Conservation (phyloP, 305 asterid species). For the Stenogyne calaminthoides region DNA sequence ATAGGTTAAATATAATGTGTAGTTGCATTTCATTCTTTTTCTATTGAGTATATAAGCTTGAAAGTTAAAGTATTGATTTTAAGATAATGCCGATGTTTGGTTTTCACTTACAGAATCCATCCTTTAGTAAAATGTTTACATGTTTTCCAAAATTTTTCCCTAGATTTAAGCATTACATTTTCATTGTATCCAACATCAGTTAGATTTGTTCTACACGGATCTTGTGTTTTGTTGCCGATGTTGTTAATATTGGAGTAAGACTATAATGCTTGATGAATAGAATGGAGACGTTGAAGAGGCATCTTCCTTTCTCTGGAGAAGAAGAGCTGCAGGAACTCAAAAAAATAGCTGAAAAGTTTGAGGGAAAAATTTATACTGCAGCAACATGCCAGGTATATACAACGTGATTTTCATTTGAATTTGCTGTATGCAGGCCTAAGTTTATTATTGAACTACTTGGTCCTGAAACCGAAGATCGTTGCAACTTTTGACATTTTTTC, state of each 20-base stretch:
- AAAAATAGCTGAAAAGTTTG: slow-evolving; percentile 66
- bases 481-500: slow-evolving; percentile 1
- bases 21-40: no score
- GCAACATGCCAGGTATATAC: slow-evolving; percentile 68
- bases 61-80: no score
- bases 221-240: background rate
- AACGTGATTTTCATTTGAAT: slow-evolving; percentile 12
- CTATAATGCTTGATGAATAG: slow-evolving; percentile 38
- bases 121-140: no score
- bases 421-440: slow-evolving; percentile 8
- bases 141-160: no score
- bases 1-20: background rate
- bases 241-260: slow-evolving; percentile 20
- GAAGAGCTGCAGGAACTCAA: slow-evolving; percentile 69
- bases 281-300: slow-evolving; percentile 71
- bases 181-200: no score
- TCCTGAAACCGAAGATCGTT: background rate
- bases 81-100: no score
- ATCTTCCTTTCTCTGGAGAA: slow-evolving; percentile 65
- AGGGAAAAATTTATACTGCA: slow-evolving; percentile 67
- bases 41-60: background rate
- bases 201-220: no score
- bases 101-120: no score
- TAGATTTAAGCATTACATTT: no score
- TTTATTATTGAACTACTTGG: slow-evolving; percentile 11